A percentile compares a stretch with the other conserved stretches of the same genome.
These are phyloP conservation scores for Picea engelmannii DNA, from an alignment of 83 land plant genomes.

Conservation along the genomic window DNA sequence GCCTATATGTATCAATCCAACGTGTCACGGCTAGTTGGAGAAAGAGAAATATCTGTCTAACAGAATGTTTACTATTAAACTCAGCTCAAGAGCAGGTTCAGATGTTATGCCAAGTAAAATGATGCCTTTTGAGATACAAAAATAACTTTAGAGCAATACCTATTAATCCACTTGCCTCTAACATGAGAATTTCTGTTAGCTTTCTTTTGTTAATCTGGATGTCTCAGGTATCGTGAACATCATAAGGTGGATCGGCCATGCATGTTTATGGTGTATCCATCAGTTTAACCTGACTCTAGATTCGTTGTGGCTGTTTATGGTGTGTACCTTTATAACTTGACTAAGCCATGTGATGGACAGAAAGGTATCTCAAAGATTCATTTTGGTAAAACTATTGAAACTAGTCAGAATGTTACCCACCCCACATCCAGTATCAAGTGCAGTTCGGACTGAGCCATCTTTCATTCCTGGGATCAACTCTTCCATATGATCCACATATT, in stretches of 20 bases:
- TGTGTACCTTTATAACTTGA: background rate
- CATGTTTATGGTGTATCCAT: background rate
- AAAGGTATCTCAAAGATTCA: background rate
- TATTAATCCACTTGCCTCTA: background rate
- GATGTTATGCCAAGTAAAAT: background rate
- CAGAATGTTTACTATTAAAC: background rate
- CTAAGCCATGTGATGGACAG: background rate
- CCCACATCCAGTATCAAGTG: slow-evolving; percentile 98
- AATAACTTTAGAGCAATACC: background rate
- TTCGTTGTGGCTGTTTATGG: background rate
- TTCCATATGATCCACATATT: slow-evolving; percentile 82
- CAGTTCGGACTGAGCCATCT: slow-evolving; percentile 85
- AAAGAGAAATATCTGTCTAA: background rate
- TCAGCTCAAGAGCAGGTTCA: background rate
- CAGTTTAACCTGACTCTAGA: background rate
- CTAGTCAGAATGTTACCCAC: slow-evolving; percentile 39
- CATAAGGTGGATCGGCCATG: background rate
- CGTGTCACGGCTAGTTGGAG: background rate
- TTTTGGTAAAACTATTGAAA: background rate
- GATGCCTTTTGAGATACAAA: background rate
- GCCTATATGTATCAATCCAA: background rate
- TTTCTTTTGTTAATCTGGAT: background rate
- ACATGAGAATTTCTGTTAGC: background rate
- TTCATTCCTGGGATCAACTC: slow-evolving; percentile 88
- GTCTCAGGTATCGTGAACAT: background rate